These are phyloP conservation scores for Scheffersomyces titani DNA, from an alignment of 1,139 yeast species.

Conservation along the genomic window DNA sequence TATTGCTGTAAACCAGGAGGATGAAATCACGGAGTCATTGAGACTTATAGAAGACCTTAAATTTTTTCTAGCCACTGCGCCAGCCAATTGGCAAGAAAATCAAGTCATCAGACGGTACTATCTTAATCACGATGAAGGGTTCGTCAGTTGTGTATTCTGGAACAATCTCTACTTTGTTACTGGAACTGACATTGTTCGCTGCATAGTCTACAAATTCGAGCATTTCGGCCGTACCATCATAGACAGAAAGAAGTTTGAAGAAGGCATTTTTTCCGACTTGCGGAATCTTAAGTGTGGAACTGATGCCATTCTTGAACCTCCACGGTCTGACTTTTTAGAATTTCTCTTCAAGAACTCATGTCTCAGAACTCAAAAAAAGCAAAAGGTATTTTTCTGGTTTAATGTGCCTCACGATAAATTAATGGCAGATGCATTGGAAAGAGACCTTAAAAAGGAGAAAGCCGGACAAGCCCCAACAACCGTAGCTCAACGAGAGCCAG, in stretches of 20 bases:
- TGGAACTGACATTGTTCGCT: conserved; percentile 94
- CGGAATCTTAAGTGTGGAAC: conserved; percentile 84
- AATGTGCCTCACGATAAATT: conserved; percentile 92
- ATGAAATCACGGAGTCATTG: conserved; percentile 51
- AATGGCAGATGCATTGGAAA: conserved; percentile 90
- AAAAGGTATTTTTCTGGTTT: conserved; percentile 96
- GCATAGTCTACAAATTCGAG: conserved; percentile 84
- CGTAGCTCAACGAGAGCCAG: conserved; percentile 58
- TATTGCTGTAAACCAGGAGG: conserved; percentile 1
- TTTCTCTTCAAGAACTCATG: conserved; percentile 86
- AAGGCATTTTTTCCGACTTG: conserved; percentile 90
- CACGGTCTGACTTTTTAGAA: conserved; percentile 82
- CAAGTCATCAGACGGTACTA: conserved; percentile 87
- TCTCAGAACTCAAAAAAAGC: conserved; percentile 92
- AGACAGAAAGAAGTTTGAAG: conserved; percentile 94
- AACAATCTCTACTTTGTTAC: conserved; percentile 86
- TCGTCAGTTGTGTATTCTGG: conserved; percentile 92
- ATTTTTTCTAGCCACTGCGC: conserved; percentile 87
- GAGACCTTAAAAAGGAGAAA: conserved; percentile 83
- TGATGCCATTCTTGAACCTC: conserved; percentile 86
- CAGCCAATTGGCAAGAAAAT: conserved; percentile 90
- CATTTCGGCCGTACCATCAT: conserved; percentile 85
- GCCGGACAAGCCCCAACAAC: conserved; percentile 62
- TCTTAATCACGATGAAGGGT: conserved; percentile 85
- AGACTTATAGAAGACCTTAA: conserved; percentile 74